Evolutionary conservation across 371 early-diverging fungal genomes (phyloP).

Genomic region (Phascolomyces articulosus): DNA sequence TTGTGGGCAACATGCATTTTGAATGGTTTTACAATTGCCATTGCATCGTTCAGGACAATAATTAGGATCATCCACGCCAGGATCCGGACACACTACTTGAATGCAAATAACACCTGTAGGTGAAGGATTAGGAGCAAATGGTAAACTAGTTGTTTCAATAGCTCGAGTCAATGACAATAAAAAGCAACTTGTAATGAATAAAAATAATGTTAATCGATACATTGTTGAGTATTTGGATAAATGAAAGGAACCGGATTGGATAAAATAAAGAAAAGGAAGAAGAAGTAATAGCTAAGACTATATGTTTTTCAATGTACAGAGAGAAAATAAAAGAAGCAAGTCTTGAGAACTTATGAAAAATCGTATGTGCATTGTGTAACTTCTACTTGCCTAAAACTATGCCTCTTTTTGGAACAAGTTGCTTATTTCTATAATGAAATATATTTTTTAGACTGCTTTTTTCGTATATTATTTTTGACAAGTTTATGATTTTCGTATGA

Average conservation of each 20-base stretch:
- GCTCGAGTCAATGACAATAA: neutral
- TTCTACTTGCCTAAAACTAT: no score
- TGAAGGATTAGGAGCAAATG: neutral
- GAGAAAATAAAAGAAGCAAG: no score
- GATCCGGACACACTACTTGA: slow-evolving; percentile 5
- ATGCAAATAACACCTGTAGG: slow-evolving; percentile 2
- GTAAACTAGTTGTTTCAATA: slow-evolving; percentile 1
- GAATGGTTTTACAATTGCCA: neutral
- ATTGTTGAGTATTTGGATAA: neutral
- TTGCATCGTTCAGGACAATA: slow-evolving; percentile 7
- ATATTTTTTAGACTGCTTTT: no score
- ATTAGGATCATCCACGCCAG: neutral
- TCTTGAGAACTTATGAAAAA: no score
- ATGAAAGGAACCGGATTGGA: neutral
- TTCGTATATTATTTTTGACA: no score
- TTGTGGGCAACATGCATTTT: slow-evolving; percentile 9
- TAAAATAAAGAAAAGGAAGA: neutral
- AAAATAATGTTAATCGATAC: neutral
- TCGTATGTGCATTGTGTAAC: no score
- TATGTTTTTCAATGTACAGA: no score
- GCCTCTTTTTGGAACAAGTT: no score
- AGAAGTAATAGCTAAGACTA: slow-evolving; percentile 1
- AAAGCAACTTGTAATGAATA: neutral
- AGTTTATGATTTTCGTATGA: no score
- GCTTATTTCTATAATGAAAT: no score